phyloP scores from a whole-genome alignment of 23 red algal species.

The Pyropia yezoensis region DNA sequence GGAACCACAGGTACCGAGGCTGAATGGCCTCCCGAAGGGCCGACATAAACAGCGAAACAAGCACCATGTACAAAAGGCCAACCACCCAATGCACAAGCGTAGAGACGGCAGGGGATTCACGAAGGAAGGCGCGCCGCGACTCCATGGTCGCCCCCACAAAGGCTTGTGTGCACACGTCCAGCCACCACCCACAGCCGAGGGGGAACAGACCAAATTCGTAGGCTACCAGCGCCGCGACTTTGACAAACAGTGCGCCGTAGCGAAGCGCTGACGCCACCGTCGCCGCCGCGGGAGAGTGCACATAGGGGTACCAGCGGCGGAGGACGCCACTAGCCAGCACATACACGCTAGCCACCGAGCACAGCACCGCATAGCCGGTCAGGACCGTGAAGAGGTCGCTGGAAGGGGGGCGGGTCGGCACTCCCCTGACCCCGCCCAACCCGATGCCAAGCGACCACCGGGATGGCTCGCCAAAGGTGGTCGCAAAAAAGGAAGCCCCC shows the following conservation, averaged over 20 bases:
- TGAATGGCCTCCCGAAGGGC: slow-evolving; percentile 60
- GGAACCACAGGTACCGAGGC: slow-evolving; percentile 81
- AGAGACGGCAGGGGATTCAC: slow-evolving; percentile 31
- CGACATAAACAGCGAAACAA: slow-evolving; percentile 81
- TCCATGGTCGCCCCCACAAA: slow-evolving; percentile 22
- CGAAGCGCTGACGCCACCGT: slow-evolving; percentile 38
- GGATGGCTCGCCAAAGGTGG: no score
- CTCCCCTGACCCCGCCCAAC: no score
- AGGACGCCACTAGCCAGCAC: slow-evolving; percentile 35
- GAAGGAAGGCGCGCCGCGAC: slow-evolving; percentile 32
- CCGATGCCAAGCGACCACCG: no score
- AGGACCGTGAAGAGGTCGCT: slow-evolving; percentile 59
- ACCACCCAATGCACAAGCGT: slow-evolving; percentile 71
- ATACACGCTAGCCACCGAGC: slow-evolving; percentile 33
- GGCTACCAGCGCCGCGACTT: slow-evolving; percentile 58
- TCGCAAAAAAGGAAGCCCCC: no score
- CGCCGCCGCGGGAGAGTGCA: slow-evolving; percentile 50
- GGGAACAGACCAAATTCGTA: slow-evolving; percentile 84
- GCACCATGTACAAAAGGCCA: slow-evolving; percentile 92
- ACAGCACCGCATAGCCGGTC: slow-evolving; percentile 67
- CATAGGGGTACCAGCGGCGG: slow-evolving; percentile 42
- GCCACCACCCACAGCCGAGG: slow-evolving; percentile 79
- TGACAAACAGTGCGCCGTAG: slow-evolving; percentile 48
- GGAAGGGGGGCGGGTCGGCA: no score
- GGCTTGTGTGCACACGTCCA: slow-evolving; percentile 64